Evolutionary conservation across 2,329 filamentous ascomycete genomes (phyloP), one percentile per base, ranked within the genome.

Genomic region (Phoma sp.): DNA sequence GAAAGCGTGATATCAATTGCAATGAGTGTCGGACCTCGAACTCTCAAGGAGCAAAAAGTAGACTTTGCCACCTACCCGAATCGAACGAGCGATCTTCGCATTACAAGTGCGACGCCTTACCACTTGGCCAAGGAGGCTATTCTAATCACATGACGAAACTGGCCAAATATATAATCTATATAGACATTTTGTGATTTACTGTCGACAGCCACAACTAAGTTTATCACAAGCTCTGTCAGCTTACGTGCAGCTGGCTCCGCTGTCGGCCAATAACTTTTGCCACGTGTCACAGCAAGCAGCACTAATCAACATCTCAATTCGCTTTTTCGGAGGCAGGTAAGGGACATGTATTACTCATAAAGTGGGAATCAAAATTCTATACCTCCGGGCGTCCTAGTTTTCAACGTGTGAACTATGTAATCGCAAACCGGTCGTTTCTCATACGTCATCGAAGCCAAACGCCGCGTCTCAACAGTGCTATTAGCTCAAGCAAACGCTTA

Each of bases 401-500:
- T 58, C 52, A 54, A 51, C 49, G 57, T 62, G 41, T 55, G 51
- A 55, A 51, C 46, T 52, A 55, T 52, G 47, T 63, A 55, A 51
- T 54, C 31, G 62, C 62, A 38, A 57, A 56, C 51, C 50, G 49
- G 43, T 60, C 46, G 51, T 62, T 51, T 55, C 52, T 63, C 57
- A 57, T 53, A 48, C 43, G 7, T 41, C 52, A 49, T 59, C 31
- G 46, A 55, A 51, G 24, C 52, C 39, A 48, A 38, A 46, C 47
- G 35, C 37, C 22, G n/a, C n/a, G n/a, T 41, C 24, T 31, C n/a
- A 47, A 37, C 43, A 45, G 19, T 24, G 36, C 31, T 37, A 35
- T 41, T 29, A 45, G 19, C 19, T 13, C 29, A 43, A 32, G 15
- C 37, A 62, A 51, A 43, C 43, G 43, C 57, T 84, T 95, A 98